Base-by-base conservation (phyloP, 1,139 yeast species). In the Suhomyces guaymorum region DNA sequence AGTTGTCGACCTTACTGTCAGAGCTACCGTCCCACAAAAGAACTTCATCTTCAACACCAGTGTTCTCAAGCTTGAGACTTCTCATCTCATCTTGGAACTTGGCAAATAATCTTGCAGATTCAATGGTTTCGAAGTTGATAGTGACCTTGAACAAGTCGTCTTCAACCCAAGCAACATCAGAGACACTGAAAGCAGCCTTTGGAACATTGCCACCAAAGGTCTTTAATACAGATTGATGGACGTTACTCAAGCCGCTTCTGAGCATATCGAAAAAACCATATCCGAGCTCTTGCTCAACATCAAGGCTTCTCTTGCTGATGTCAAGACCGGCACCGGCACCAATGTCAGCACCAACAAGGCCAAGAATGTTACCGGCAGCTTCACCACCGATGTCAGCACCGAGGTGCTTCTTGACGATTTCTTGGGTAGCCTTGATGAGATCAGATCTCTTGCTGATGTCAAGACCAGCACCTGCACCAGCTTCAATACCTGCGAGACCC, bases 61-160 rank as follows among this genome's bases (percentile, higher is more conserved):
- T 32, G 13, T 45, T 45, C 24, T 36, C 41, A 14, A 44, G 28
- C 11, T 31, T 21, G 11, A 42, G 30, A 24, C 47, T 35, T 38
- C 55, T 57, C 39, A 48, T 46, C 26, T 44, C 49, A 25, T 48
- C 46, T 31, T 48, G 51, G 46, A 57, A 53, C 28, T 53, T 42
- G 17, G 47, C 48, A 26, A 53, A 54, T 20, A 47, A 46, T 16
- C 38, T 38, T 6, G 37, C 44, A 4, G 51, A 41, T 18, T 37
- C 48, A 7, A 44, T 36, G 14, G 48, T 41, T 18, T 34, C 43
- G 20, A 42, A 46, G 24, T 55, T 53, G 32, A 58, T 30, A 13
- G 63, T 55, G 25, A 59, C 63, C 47, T 59, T 53, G 44, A 51
- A 59, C 28, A 58, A 48, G 36, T 51, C 57, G 32, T 46, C 60